Base-by-base conservation (phyloP, 2,329 filamentous ascomycete species). In the Coniosporium tulheliwenetii region DNA sequence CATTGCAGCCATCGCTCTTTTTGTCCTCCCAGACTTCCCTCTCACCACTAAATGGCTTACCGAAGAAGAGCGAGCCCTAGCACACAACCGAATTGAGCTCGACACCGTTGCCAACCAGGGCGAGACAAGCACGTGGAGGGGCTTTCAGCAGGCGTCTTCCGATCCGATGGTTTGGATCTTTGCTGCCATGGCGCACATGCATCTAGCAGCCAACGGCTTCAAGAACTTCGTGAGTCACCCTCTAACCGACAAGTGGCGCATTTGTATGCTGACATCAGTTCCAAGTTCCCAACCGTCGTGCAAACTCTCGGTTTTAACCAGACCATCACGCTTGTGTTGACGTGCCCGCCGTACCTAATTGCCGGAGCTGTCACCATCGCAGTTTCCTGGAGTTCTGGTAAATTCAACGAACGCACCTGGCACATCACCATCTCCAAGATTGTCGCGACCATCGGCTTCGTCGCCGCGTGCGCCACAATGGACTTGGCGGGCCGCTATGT, bases 231-330 rank as follows among this genome's bases (percentile, higher is more conserved):
- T 26, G 19, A 26, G 19, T 26, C 19, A 26, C 19, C 19, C 19
- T 26, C 7, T 8, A 35, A 8, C 3, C 8, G 3, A 3, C 3
- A 35, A 15, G 5, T 26, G 7, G 19, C 19, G 7, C 19, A 12
- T 54, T 71, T 1, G 64, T 65, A 0, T 70, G 75, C 49, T 71
- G 68, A 1, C 77, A 79, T 49, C 72, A 76, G 37, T 78, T 78
- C 51, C 79, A 79, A 79, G 59, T 79, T 80, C 56, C 77, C 77
- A 26, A 26, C 19, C 19, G 19, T 26, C 19, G 19, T 26, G 4
- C 19, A 26, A 26, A 26, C 19, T 26, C 64, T 81, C 0, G 72
- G 73, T 0, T 80, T 74, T 52, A 61, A 63, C 8, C 66, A 57
- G 16, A 69, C 74, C 37, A 57, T 63, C 10, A 76, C 74, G 0